phyloP scores from a whole-genome alignment of 2,329 filamentous ascomycete genomes.

The Falciphora oryzae region DNA sequence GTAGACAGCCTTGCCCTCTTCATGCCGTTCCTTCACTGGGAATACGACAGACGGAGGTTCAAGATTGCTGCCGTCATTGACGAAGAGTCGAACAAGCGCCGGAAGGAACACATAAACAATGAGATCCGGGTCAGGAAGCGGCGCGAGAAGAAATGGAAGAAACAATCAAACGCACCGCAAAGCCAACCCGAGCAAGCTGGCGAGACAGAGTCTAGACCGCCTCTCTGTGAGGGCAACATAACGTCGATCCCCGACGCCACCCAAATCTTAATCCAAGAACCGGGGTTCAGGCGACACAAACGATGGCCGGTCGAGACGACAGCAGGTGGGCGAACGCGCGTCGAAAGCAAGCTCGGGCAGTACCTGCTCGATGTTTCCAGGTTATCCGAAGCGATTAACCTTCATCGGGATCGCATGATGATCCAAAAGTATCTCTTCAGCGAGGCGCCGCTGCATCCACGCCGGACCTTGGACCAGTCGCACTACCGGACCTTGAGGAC shows the following conservation, averaged over 20 bases:
- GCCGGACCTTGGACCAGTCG: slow-evolving; percentile 40
- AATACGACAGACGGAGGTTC: slow-evolving; percentile 27
- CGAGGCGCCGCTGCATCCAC: slow-evolving; percentile 33
- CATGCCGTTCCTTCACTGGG: slow-evolving; percentile 37
- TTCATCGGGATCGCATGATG: slow-evolving; percentile 28
- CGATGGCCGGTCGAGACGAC: not conserved
- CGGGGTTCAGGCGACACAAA: no score
- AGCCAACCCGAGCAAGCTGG: no score
- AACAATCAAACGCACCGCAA: no score
- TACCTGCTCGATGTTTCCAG: slow-evolving; percentile 27
- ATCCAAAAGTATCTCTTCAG: slow-evolving; percentile 27
- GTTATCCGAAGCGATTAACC: slow-evolving; percentile 30
- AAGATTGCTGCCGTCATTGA: slow-evolving; percentile 24
- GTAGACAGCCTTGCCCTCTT: slow-evolving; percentile 24
- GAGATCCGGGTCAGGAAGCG: no score
- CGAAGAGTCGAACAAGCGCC: no score
- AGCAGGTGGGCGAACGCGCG: not conserved
- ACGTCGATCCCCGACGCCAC: no score
- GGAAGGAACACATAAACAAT: no score
- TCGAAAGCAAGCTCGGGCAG: slow-evolving; percentile 10
- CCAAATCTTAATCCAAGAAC: no score
- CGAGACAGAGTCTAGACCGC: no score
- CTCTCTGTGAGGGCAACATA: no score
- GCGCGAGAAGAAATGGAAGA: no score
- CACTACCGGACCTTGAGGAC: slow-evolving; percentile 35